Evolutionary conservation across 192 early-diverging fungal species (phyloP), one percentile per base, ranked within the genome.

Genomic region (Backusella macrospora): DNA sequence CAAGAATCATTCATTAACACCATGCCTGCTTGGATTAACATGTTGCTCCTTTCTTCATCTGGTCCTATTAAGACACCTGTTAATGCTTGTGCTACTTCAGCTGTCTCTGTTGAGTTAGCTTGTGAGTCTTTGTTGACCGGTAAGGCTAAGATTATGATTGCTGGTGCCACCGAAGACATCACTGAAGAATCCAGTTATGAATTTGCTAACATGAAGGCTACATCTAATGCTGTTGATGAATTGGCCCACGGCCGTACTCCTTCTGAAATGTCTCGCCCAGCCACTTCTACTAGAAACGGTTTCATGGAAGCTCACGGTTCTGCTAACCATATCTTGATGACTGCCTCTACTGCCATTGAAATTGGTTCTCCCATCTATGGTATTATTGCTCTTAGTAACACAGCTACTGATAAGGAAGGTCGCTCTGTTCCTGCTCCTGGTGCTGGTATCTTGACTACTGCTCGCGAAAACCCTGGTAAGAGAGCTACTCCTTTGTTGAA

Each of bases 1-100:
- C 97, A 98, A 72, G 97, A 98, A 84, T 91, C 91, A 37, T 98
- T 98, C 88, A 91, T 96, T 79, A 96, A 93, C 88, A 96, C 95
- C 66, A 93, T 93, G 90, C 88, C 94, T 18, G 97, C 95, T 62
- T 98, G 97, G 97, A 89, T 97, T 79, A 98, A 98, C 86, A 90
- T 98, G 91, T 87, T 98, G 75, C 84, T 98, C 63, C 86, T 98
- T 9, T 96, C 96, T 15, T 89, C 95, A 1, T 91, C 95, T 1
- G 97, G 97, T 40, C 94, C 95, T 12, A 96, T 98, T 84, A 96
- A 94, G 88, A 94, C 92, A 13, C 93, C 93, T 34, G 94, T 94
- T 37, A 94, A 96, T 72, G 97, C 95, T 62, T 98, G 97, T 76
- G 97, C 94, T 13, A 96, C 96, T 7, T 92, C 94, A 67, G 92